Conservation (phyloP, 1,284 basidiomycete genomes). For the Moesziomyces aphidis region DNA sequence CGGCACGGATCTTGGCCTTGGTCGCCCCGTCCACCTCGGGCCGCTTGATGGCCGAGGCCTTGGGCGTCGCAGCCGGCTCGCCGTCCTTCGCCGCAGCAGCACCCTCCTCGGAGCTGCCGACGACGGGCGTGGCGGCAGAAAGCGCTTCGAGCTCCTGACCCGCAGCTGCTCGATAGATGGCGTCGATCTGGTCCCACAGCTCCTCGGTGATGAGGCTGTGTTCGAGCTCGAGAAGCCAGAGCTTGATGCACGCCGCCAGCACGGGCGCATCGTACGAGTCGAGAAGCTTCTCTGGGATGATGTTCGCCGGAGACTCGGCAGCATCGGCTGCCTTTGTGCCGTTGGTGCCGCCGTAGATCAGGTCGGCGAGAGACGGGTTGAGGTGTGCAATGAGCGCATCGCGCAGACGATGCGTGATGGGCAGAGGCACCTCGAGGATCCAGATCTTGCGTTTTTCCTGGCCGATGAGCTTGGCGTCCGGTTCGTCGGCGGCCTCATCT, state of each 20-base stretch:
- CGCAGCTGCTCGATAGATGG: slow-evolving; percentile 60
- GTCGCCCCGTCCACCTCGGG: slow-evolving; percentile 84
- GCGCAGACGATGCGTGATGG: slow-evolving; percentile 82
- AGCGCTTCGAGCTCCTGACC: slow-evolving; percentile 55
- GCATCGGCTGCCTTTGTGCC: slow-evolving; percentile 3
- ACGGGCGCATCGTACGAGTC: slow-evolving; percentile 84
- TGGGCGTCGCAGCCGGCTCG: not conserved
- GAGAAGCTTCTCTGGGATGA: slow-evolving; percentile 72
- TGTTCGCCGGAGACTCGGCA: slow-evolving; percentile 7
- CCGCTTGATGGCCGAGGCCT: slow-evolving; percentile 66
- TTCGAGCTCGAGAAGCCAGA: slow-evolving; percentile 73
- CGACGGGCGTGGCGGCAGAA: slow-evolving; percentile 12
- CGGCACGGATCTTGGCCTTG: slow-evolving; percentile 74
- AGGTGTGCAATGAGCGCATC: slow-evolving; percentile 76
- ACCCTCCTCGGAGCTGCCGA: slow-evolving; percentile 9
- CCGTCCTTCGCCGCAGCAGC: slow-evolving; percentile 2
- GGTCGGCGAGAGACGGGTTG: slow-evolving; percentile 35
- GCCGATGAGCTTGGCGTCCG: slow-evolving; percentile 14
- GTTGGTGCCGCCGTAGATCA: slow-evolving; percentile 27
- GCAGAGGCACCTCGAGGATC: slow-evolving; percentile 82
- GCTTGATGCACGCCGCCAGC: slow-evolving; percentile 82
- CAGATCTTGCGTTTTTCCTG: slow-evolving; percentile 87
- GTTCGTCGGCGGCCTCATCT: slow-evolving; percentile 4
- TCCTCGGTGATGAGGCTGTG: slow-evolving; percentile 53
- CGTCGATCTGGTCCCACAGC: slow-evolving; percentile 61